These are phyloP conservation scores for Cyathus striatus DNA, from an alignment of 768 basidiomycete species.

Conservation along the genomic window DNA sequence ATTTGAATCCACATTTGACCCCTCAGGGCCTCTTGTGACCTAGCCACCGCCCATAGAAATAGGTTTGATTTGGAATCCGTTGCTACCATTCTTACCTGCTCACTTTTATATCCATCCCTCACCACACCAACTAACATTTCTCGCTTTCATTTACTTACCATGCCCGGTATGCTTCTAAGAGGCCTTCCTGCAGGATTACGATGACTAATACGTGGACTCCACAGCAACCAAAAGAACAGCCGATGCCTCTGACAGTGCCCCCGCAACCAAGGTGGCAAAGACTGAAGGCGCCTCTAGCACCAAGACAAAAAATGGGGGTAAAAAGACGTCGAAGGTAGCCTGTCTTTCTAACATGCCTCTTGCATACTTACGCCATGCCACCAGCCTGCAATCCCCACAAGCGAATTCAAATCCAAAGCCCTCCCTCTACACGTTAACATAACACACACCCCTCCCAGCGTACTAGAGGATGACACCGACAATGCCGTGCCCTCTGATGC, in stretches of 20 bases:
- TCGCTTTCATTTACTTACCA: too few relatives aligned
- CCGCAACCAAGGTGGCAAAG: constrained; percentile 48
- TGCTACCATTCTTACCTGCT: too few relatives aligned
- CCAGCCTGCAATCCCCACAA: constrained; percentile 42
- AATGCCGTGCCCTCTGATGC: constrained; percentile 32
- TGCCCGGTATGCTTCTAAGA: too few relatives aligned
- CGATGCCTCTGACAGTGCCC: constrained; percentile 31
- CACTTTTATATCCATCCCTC: too few relatives aligned
- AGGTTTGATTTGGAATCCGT: too few relatives aligned
- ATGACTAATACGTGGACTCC: too few relatives aligned
- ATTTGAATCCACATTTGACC: too few relatives aligned
- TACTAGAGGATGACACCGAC: constrained; percentile 12
- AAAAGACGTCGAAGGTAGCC: constrained; percentile 43
- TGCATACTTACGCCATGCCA: constrained; percentile 3
- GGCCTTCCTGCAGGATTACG: too few relatives aligned
- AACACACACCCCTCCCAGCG: constrained; percentile 57
- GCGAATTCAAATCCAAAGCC: constrained; percentile 60
- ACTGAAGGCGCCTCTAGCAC: constrained; percentile 25
- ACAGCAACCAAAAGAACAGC: constrained; percentile 42
- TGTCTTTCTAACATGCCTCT: constrained; percentile 2
- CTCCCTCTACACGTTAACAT: constrained; percentile 64
- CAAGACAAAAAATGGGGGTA: constrained; percentile 29
- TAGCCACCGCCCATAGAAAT: too few relatives aligned
- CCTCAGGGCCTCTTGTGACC: too few relatives aligned
- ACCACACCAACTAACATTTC: too few relatives aligned